These are phyloP conservation scores for Punica granatum DNA, from an alignment of 345 rosid genomes.

Conservation along the genomic window DNA sequence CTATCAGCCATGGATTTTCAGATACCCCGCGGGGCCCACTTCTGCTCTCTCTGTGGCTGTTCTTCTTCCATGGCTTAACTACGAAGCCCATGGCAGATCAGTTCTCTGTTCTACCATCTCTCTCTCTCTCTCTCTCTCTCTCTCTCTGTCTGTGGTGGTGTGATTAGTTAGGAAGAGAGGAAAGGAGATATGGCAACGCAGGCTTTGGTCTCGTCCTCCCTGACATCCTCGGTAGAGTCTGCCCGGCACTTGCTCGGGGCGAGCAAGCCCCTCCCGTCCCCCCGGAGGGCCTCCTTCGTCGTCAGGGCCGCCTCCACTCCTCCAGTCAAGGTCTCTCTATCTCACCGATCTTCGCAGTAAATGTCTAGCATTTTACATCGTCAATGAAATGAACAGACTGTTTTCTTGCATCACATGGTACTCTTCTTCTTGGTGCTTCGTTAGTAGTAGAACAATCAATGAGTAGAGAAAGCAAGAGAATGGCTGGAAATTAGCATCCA, in stretches of 20 bases:
- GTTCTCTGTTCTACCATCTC: not conserved
- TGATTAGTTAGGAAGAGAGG: not conserved
- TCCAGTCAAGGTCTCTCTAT: conserved; percentile 67
- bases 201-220: conserved; percentile 82
- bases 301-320: conserved; percentile 82
- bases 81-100: not conserved
- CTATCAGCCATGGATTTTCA: not conserved
- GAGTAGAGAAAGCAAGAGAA: too few species aligned
- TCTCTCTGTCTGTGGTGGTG: not conserved
- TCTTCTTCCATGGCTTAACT: conserved; percentile 3
- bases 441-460: too few species aligned
- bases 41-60: conserved; percentile 4
- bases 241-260: conserved; percentile 64
- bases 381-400: not conserved
- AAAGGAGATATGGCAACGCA: conserved; percentile 64
- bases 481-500: too few species aligned
- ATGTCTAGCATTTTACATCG: not conserved
- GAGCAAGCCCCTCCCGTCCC: conserved; percentile 30
- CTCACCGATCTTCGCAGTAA: not conserved
- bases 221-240: conserved; percentile 63
- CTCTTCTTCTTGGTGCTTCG: too few species aligned
- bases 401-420: too few species aligned
- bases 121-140: not conserved
- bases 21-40: not conserved
- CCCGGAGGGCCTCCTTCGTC: conserved; percentile 54